Conservation (phyloP, 179 eudicot genomes). For the Beta lomatogona region DNA sequence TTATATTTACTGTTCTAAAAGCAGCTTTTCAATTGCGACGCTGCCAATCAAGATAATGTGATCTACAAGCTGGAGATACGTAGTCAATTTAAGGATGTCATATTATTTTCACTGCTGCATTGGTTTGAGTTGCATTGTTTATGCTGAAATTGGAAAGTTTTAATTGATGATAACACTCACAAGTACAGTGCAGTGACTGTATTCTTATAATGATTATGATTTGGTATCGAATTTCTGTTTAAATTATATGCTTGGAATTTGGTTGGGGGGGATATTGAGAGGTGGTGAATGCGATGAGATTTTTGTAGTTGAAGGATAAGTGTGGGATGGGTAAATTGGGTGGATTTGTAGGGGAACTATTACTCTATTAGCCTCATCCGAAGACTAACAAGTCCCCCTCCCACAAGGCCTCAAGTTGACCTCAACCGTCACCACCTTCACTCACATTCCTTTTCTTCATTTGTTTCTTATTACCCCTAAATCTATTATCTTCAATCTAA, state of each 20-base stretch:
- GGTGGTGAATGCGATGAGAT: no score
- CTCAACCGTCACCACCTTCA: no score
- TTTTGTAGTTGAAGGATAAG: no score
- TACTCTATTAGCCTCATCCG: no score
- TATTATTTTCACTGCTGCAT: background rate
- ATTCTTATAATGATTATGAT: background rate
- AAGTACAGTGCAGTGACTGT: background rate
- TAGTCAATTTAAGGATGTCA: background rate
- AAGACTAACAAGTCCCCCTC: no score
- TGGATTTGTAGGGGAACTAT: no score
- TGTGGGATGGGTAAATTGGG: no score
- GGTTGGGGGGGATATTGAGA: no score
- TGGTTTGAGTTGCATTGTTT: background rate
- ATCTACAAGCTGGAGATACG: background rate
- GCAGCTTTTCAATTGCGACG: background rate
- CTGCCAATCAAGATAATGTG: background rate
- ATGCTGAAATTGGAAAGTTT: background rate
- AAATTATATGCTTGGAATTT: background rate
- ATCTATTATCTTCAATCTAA: no score
- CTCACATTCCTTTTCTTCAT: no score
- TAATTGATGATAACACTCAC: background rate
- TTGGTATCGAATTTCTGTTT: background rate
- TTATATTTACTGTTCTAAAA: background rate
- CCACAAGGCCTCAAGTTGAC: no score
- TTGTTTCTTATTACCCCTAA: no score